Base-by-base conservation (phyloP, 306 rosid genomes). In the Clitoria ternatea region DNA sequence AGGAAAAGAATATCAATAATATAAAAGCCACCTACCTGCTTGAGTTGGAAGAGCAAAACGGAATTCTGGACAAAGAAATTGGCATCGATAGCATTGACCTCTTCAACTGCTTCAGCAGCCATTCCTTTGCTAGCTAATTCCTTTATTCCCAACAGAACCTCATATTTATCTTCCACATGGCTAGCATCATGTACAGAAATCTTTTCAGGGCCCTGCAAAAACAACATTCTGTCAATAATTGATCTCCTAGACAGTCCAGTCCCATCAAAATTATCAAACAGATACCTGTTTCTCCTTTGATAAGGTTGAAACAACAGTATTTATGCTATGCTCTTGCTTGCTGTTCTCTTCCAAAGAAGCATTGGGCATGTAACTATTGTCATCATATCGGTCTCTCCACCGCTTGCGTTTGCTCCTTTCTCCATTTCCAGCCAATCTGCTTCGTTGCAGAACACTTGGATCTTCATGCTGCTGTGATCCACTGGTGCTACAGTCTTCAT, bases 401-500 rank as follows among this genome's bases (percentile, higher is more conserved):
- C 99, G 83, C 84, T 95, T 95, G 48, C 97, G 96, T 72, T 89
- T 95, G 60, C 89, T 83, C 80, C 99, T 78, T 82, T 91, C 97
- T 57, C 89, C 90, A 74, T 75, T 85, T 70, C 81, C 86, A 56
- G 65, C 72, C 65, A 77, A 69, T 77, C 88, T 93, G 69, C 82
- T 79, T 77, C 78, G 84, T 67, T 80, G 95, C 77, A 79, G 72
- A 61, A 66, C 75, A 78, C 81, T 86, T 23, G 79, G 69, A 75
- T 86, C 87, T 64, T 85, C 92, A 43, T 59, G 77, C 61, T 77
- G 95, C 64, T 75, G 88, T 9, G 88, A 83, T 29, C 97, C 92
- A 61, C 99, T 95, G 77, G 97, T 95, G 88, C 97, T 95, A 80
- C 99, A 95, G 72, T 91, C 97, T 73, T 87, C 97, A 35, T 82